Percentiles rank a stretch among this genome's conserved stretches.
Evolutionary conservation across 2,329 filamentous ascomycete genomes (phyloP).

Genomic region (Sphaceloma murrayae): DNA sequence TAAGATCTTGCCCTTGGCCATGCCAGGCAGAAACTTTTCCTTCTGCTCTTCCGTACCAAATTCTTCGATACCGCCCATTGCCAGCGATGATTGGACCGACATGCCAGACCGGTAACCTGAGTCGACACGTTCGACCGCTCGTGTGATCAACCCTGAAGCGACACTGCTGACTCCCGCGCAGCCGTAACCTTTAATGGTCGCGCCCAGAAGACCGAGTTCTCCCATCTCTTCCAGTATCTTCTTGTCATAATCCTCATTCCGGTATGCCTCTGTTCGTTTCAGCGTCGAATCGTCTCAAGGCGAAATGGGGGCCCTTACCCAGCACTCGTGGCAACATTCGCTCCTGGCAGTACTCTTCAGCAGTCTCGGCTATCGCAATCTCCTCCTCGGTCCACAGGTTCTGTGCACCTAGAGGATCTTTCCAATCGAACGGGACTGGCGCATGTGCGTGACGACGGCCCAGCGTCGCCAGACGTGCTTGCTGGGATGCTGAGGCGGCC

Average conservation of each 20-base stretch:
- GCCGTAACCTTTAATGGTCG: conserved; percentile 77
- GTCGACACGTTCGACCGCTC: conserved; percentile 83
- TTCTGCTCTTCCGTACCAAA: conserved; percentile 83
- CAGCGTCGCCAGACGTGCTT: conserved; percentile 25
- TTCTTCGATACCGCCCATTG: conserved; percentile 85
- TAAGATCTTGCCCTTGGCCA: conserved; percentile 73
- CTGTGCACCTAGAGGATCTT: conserved; percentile 70
- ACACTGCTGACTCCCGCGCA: conserved; percentile 83
- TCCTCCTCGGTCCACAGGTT: conserved; percentile 84
- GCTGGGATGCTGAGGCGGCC: conserved; percentile 27
- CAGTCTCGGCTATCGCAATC: conserved; percentile 77
- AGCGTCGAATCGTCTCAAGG: too few relatives aligned
- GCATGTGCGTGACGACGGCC: conserved; percentile 35
- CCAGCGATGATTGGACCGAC: conserved; percentile 87
- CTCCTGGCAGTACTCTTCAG: conserved; percentile 90
- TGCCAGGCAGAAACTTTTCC: conserved; percentile 66
- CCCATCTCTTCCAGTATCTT: conserved; percentile 88
- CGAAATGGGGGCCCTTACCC: conserved; percentile 46
- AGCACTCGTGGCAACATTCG: conserved; percentile 74
- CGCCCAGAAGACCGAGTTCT: conserved; percentile 76
- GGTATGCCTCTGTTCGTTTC: conserved; percentile 58
- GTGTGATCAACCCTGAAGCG: conserved; percentile 79
- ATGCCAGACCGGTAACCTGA: conserved; percentile 87
- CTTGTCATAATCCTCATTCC: conserved; percentile 76
- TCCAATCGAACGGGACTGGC: conserved; percentile 65